phyloP scores from a whole-genome alignment of 805 yeast species.

The Maudiozyma bulderi region DNA sequence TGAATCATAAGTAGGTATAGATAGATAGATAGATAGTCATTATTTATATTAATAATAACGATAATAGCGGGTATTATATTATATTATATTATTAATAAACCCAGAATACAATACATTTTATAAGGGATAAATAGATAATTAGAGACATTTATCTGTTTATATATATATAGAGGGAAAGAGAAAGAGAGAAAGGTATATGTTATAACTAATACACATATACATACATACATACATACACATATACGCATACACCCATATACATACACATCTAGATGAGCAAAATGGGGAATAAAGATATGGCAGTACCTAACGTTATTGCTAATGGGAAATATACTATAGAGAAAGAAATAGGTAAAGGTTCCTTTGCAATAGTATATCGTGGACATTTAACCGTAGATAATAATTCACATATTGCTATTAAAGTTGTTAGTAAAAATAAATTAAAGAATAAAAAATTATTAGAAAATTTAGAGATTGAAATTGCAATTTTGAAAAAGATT shows the following conservation, averaged over 20 bases:
- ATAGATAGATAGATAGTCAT: no score
- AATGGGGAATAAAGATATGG: background rate
- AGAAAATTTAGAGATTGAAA: conserved; percentile 88
- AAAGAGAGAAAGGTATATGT: no score
- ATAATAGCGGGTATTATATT: no score
- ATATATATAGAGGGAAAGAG: no score
- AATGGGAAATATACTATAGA: conserved; percentile 24
- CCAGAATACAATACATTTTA: no score
- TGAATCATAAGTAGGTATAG: no score
- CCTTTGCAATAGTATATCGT: conserved; percentile 91
- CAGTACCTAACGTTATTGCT: conserved; percentile 5
- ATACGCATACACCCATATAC: background rate
- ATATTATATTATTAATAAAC: no score
- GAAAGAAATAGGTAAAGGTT: conserved; percentile 83
- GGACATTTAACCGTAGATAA: conserved; percentile 40
- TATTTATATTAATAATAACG: no score
- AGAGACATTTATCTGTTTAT: no score
- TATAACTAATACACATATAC: no score
- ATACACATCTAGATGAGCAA: background rate
- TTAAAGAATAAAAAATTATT: conserved; percentile 76
- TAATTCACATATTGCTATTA: conserved; percentile 66
- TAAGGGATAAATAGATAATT: no score
- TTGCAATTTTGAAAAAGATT: conserved; percentile 75
- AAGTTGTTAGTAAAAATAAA: conserved; percentile 74
- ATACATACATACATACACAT: background rate